Conservation (phyloP, 352 stramenopile species). For the Phytophthora vignae region DNA sequence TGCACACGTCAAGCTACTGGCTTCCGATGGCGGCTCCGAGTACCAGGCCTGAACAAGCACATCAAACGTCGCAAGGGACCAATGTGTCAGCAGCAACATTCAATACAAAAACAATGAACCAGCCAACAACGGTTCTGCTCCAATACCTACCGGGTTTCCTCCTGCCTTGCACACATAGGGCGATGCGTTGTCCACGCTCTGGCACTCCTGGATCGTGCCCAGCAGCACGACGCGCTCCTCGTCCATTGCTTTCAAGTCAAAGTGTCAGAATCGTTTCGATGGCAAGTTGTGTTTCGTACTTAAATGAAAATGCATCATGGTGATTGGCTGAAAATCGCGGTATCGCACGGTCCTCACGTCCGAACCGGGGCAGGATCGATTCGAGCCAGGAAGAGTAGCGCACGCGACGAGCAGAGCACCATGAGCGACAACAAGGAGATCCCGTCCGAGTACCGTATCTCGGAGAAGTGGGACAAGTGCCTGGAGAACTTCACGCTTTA, state of each 20-base stretch:
- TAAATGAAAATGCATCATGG: not conserved
- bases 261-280: constrained; percentile 19
- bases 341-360: constrained; percentile 42
- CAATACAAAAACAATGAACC: not conserved
- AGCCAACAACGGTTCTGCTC: not conserved
- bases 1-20: constrained; percentile 53
- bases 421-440: constrained; percentile 72
- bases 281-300: constrained; percentile 20
- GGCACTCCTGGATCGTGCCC: constrained; percentile 71
- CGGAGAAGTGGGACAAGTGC: constrained; percentile 92
- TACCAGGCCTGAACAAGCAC: constrained; percentile 61
- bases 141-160: constrained; percentile 65
- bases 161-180: constrained; percentile 84
- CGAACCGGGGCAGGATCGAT: constrained; percentile 27
- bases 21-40: constrained; percentile 46
- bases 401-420: constrained; percentile 3
- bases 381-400: constrained; percentile 3
- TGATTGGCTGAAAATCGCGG: constrained; percentile 30
- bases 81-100: constrained; percentile 9
- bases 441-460: constrained; percentile 91
- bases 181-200: constrained; percentile 67
- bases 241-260: constrained; percentile 46
- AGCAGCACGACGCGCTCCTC: constrained; percentile 72
- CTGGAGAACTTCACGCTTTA: constrained; percentile 91
- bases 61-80: constrained; percentile 2